Base-by-base conservation (phyloP, 345 rosid genomes). In the Camelina sativa region DNA sequence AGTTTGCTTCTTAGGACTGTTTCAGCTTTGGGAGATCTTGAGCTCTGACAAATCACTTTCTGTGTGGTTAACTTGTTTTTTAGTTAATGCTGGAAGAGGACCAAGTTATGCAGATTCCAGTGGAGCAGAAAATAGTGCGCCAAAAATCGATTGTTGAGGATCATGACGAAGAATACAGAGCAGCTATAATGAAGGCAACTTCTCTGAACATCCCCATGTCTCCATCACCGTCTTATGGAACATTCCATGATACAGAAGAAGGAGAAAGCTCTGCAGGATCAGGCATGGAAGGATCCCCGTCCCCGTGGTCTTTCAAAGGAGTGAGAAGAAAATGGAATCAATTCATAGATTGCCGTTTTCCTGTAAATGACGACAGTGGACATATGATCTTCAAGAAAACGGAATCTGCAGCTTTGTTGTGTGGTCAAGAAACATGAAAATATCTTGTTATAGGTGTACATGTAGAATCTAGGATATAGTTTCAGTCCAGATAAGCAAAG, bases 11-110 rank as follows among this genome's bases (percentile, higher is more conserved):
- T 44, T 72, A 37, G 13, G 16, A 38, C 34, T 11, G 19, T 69
- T 35, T 79, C 64, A 43, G 40, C 56, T 41, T 50, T 30, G 6
- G 23, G 50, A 48, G 25, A 25, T 52, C 1, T 23, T 55, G 47
- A 56, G 12, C 25, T 64, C 17, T 72, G 46, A 44, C 8, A 55
- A 13, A 34, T 10, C n/a, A 37, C 3, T 61, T 23, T 70, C 23
- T 61, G 8, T 35, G 30, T 61, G 58, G 35, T 71, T 15, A 35
- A 62, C 22, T 2, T 28, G 25, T 43, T 56, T 72, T 28, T 64
- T 75, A 91, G 99, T 80, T 87, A 75, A 85, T 95, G 97, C 71
- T 88, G 78, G 92, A 92, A 81, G 87, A 85, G 74, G 93, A 95
- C 34, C 79, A 46, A 74, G 84, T 80, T 17, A 82, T 85, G 93